Conservation (phyloP, 1,284 basidiomycete genomes). For the Cryptococcus sp. region DNA sequence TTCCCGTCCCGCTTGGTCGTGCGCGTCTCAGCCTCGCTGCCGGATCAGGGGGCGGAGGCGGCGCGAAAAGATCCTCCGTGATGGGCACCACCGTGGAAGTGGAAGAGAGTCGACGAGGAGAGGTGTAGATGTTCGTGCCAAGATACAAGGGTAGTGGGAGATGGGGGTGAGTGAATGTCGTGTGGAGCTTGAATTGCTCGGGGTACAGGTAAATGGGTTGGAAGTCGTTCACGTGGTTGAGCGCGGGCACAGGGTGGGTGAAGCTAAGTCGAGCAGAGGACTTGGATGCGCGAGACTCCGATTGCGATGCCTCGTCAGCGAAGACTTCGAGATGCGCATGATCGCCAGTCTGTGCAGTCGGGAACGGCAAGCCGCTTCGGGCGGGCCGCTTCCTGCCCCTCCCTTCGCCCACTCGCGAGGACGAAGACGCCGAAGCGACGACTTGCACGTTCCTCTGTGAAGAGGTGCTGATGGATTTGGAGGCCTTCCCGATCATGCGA, state of each 20-base stretch:
- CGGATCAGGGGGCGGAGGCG: constrained; percentile 8
- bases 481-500: too few relatives aligned
- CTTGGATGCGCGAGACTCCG: background rate
- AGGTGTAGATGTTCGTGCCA: constrained; percentile 27
- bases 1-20: background rate
- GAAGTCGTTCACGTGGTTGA: constrained; percentile 20
- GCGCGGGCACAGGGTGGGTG: constrained; percentile 15
- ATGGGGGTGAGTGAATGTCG: constrained; percentile 36
- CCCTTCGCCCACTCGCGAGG: background rate
- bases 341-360: background rate
- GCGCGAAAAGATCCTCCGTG: constrained; percentile 6
- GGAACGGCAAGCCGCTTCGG: too few relatives aligned
- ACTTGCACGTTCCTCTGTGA: background rate
- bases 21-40: background rate
- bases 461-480: background rate
- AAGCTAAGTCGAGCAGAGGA: constrained; percentile 12
- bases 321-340: background rate
- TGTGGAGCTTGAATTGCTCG: constrained; percentile 31
- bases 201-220: constrained; percentile 30
- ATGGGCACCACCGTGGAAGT: background rate
- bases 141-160: constrained; percentile 40
- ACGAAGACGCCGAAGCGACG: background rate
- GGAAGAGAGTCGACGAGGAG: constrained; percentile 6
- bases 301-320: background rate
- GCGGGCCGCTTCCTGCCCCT: constrained; percentile 6